phyloP scores from a whole-genome alignment of 1,284 basidiomycete genomes.

The Inonotus hispidus region DNA sequence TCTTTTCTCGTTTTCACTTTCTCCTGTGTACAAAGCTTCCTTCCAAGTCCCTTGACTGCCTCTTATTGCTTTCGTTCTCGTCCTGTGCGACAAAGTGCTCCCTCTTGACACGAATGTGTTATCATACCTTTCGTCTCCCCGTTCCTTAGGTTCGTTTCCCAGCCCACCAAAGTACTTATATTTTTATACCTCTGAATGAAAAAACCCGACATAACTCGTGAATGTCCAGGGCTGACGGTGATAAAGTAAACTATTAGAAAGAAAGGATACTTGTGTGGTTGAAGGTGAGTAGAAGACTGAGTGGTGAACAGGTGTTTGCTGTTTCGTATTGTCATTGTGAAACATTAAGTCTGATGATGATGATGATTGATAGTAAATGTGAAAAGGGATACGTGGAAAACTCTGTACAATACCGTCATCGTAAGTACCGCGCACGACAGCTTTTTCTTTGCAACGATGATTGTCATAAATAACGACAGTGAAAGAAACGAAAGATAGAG shows the following conservation, averaged over 20 bases:
- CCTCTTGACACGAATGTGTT: too few relatives aligned
- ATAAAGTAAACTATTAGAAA: not conserved
- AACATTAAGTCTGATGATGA: not conserved
- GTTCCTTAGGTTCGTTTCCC: too few relatives aligned
- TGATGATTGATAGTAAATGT: not conserved
- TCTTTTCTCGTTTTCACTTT: not conserved
- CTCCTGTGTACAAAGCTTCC: too few relatives aligned
- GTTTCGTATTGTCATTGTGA: not conserved
- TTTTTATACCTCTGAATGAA: slow-evolving; percentile 4
- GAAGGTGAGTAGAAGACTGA: not conserved
- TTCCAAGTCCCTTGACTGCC: not conserved
- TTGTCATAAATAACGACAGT: not conserved
- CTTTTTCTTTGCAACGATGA: not conserved
- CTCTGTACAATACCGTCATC: not conserved
- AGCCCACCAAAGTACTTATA: slow-evolving; percentile 1
- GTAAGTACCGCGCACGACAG: not conserved
- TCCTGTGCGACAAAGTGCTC: not conserved
- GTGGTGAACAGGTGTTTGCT: not conserved
- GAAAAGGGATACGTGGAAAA: not conserved
- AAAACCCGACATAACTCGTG: not conserved
- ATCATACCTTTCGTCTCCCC: too few relatives aligned
- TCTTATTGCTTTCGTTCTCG: not conserved
- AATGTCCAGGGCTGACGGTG: not conserved
- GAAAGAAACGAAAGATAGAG: not conserved
- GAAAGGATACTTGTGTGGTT: not conserved